Evolutionary conservation across 2,329 filamentous ascomycete species (phyloP).

Genomic region (Epichloe amarillans): DNA sequence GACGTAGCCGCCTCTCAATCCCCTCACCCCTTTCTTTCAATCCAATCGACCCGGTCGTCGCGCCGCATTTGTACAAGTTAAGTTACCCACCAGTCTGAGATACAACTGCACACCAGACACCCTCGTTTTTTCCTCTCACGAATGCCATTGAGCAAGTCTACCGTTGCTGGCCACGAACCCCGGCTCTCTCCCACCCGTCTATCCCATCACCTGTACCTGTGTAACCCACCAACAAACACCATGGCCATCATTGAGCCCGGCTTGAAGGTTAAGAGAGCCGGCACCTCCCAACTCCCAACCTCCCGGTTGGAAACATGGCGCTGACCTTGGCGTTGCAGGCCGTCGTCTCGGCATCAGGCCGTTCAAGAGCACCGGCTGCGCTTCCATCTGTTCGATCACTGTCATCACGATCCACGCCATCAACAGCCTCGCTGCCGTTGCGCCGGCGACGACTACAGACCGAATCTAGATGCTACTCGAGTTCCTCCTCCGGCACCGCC

Average conservation of each 20-base stretch:
- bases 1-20: too few species aligned
- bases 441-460: constrained; percentile 1
- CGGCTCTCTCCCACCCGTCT: not conserved
- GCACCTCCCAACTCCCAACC: not conserved
- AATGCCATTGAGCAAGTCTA: too few species aligned
- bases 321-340: constrained; percentile 1
- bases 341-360: constrained; percentile 6
- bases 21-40: too few species aligned
- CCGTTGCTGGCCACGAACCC: not conserved
- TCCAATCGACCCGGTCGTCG: too few species aligned
- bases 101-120: too few species aligned
- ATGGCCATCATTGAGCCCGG: constrained; percentile 7
- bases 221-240: not conserved
- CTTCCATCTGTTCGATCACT: constrained; percentile 9
- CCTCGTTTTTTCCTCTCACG: too few species aligned
- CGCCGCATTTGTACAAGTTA: too few species aligned
- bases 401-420: constrained; percentile 2
- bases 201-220: not conserved
- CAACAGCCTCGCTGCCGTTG: constrained; percentile 5
- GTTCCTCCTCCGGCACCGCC: constrained; percentile 1
- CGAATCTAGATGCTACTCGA: constrained; percentile 5
- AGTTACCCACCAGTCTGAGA: too few species aligned
- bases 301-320: not conserved
- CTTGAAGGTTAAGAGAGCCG: constrained; percentile 5
- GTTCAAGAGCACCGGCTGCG: constrained; percentile 9